phyloP scores from a whole-genome alignment of 1,139 yeast genomes.

The Geotrichum bryndzae region DNA sequence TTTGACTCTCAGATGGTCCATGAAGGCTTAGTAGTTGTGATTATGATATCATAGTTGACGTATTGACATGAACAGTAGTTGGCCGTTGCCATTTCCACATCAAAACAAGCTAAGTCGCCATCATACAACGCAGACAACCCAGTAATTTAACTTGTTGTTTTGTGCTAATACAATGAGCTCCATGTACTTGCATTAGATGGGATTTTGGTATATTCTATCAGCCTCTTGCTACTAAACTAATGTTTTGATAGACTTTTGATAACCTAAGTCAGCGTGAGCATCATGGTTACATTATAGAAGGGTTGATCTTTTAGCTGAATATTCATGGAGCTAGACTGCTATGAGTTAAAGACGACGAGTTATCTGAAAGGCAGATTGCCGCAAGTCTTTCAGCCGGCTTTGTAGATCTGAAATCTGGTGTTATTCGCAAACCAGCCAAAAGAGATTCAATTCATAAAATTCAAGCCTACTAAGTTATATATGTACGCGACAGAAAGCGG shows the following conservation, averaged over 20 bases:
- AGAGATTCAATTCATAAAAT: neutral
- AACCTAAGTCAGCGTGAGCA: neutral
- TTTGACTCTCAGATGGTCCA: no score
- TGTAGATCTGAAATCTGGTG: neutral
- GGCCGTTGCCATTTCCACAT: no score
- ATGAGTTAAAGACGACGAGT: neutral
- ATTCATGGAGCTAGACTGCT: neutral
- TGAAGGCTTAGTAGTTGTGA: no score
- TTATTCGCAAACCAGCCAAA: neutral
- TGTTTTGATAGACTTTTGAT: neutral
- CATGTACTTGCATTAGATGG: no score
- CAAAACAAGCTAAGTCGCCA: no score
- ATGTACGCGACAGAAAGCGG: neutral
- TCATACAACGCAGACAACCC: no score
- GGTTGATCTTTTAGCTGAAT: neutral
- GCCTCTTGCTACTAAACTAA: neutral
- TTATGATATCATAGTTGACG: no score
- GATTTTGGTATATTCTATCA: neutral
- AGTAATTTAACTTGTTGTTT: no score
- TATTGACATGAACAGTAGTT: no score
- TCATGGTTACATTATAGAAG: neutral
- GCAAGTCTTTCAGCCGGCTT: neutral
- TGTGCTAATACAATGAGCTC: no score
- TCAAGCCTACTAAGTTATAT: neutral
- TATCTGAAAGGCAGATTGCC: neutral